Evolutionary conservation across 2,329 filamentous ascomycete species (phyloP), one percentile per base, ranked within the genome.

Genomic region (Verticillium isaacii): DNA sequence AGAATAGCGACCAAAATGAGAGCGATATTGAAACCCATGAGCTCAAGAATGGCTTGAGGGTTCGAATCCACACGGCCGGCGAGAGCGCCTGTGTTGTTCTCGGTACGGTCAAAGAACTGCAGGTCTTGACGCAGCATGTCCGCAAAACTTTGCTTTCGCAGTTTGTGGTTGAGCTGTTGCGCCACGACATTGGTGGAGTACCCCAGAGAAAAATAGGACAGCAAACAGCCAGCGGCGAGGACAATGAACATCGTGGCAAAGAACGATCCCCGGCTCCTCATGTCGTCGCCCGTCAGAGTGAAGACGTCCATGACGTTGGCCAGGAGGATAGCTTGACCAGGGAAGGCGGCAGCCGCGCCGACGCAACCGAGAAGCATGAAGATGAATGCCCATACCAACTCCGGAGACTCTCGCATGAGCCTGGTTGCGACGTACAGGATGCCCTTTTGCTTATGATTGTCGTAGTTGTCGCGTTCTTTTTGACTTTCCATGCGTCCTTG

Each of bases 171-270:
- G 15, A 70, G 62, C 0, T 59, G 55, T 63, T 62, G 71, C 11
- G 73, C 67, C 11, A 76, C 68, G 6, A 67, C 63, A 61, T 77
- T 79, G 15, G 74, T 73, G 2, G 69, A 56, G 61, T 68, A 76
- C 2, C 77, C 77, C 39, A 78, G 66, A 9, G 66, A 56, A 56
- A 76, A 76, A 66, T 85, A 85, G 11, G 75, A 72, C 1, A 82
- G 56, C 1, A 81, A 71, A n/a, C 75, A 73, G 2, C 75, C 80
- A 3, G 74, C 71, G 3, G 82, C 80, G 41, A 83, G 66, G 1
- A 84, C 74, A 55, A 83, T 78, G 64, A 85, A 85, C 82, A 86
- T 85, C 59, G 78, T 72, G 0, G 82, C 78, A 71, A 76, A 85
- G 66, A 85, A 85, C 67, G 86, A 77, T 9, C 81, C 83, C 1